Conservation (phyloP, 768 basidiomycete genomes). For the Steccherinum ochraceum region DNA sequence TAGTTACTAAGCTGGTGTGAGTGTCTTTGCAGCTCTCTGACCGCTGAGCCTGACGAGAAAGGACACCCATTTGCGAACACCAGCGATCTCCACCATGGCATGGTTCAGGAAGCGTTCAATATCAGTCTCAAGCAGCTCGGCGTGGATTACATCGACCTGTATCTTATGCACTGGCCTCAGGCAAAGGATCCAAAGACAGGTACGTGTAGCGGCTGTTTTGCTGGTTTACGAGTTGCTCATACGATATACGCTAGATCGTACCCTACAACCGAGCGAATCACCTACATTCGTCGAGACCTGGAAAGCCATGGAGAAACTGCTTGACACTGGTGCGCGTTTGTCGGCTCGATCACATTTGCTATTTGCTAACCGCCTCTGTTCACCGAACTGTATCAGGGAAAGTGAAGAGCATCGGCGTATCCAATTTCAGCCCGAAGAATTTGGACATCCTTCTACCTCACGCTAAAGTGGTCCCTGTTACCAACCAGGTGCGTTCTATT, state of each 20-base stretch:
- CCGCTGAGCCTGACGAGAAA: too few species aligned
- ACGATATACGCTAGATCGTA: constrained; percentile 1
- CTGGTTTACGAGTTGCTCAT: not conserved
- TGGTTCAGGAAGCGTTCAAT: constrained; percentile 12
- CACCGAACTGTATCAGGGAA: constrained; percentile 25
- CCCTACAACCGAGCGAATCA: constrained; percentile 12
- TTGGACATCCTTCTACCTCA: constrained; percentile 29
- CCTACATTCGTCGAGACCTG: constrained; percentile 17
- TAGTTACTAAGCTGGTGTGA: not conserved
- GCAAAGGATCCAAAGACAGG: constrained; percentile 9
- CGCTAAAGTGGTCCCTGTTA: constrained; percentile 36
- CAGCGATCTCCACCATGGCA: too few species aligned
- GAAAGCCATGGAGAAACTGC: constrained; percentile 20
- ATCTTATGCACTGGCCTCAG: constrained; percentile 28
- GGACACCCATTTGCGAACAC: too few species aligned
- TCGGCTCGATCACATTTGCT: too few species aligned
- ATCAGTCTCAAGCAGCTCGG: constrained; percentile 16
- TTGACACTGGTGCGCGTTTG: constrained; percentile 10
- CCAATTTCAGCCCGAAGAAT: constrained; percentile 49
- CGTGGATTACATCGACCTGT: constrained; percentile 26
- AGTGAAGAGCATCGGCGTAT: constrained; percentile 47
- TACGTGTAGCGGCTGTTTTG: not conserved
- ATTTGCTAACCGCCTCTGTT: not conserved
- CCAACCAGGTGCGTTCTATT: constrained; percentile 33
- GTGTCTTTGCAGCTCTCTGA: too few species aligned